Evolutionary conservation across 2,329 filamentous ascomycete species (phyloP), one percentile per base, ranked within the genome.

Genomic region (Davidsoniella eucalypti): DNA sequence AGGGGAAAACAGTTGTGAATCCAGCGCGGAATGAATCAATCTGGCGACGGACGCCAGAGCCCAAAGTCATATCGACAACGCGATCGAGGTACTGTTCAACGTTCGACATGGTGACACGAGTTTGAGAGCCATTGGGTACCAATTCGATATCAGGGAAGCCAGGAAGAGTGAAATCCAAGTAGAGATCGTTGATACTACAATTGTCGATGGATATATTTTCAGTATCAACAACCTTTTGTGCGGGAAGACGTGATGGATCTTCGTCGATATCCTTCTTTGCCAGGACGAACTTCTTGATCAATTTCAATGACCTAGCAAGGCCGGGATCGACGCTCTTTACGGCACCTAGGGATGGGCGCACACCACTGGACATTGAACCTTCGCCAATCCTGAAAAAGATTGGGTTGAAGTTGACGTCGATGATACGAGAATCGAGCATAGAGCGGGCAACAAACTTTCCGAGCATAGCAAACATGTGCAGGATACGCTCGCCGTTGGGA

Each of bases 381-480:
- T 93, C 84, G 14, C 85, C 86, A 56, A 95, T 84, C 52, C 90
- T 85, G 79, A 98, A 98, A 69, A 98, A 95, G 5, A 87, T 94
- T 1, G 92, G 85, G 61, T 95, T 98, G 67, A 98, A 92, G 51
- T 90, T 92, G 56, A 98, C 80, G 59, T 98, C 92, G 57, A 98
- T 95, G 61, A 98, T 96, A 49, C 92, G 79, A 1, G 90, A 95
- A 63, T 98, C 92, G 49, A 98, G 82, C 92, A 98, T 96, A 0
- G 92, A 95, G 47, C 92, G 80, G 26, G 93, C 92, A 44, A 96
- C 88, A 63, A 98, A 98, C 61, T 95, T 96, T 58, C 92, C 92
- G 18, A 98, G 80, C 61, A 90, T 83, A 64, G 83, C 93, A 70
- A 94, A 98, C 16, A 94, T 68, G 58, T 92, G 82, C 33, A 95